Evolutionary conservation across 768 basidiomycete genomes (phyloP).

Genomic region (Gelatoporia subvermispora): DNA sequence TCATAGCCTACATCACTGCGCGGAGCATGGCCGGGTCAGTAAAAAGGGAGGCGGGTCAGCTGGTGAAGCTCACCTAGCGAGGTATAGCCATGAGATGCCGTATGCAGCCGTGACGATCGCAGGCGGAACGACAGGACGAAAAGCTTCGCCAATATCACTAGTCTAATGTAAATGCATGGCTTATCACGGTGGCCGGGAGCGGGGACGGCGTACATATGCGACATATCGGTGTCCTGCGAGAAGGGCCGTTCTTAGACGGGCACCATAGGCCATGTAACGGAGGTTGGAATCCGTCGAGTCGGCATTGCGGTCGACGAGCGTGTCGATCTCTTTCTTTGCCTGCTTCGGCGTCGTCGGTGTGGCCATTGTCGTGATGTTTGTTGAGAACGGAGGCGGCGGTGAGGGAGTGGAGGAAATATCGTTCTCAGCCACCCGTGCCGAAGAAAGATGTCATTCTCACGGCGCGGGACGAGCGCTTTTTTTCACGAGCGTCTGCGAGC

Average conservation of each 20-base stretch:
- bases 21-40: background rate
- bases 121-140: slow-evolving; percentile 73
- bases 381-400: no score
- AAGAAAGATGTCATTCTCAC: background rate
- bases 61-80: slow-evolving; percentile 44
- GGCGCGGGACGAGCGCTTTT: background rate
- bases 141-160: slow-evolving; percentile 80
- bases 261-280: slow-evolving; percentile 73
- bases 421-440: background rate
- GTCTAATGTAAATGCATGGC: slow-evolving; percentile 41
- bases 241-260: slow-evolving; percentile 71
- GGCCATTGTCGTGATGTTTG: slow-evolving; percentile 8
- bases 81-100: slow-evolving; percentile 78
- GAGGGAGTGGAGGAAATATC: background rate
- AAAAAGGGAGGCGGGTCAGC: background rate
- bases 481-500: background rate
- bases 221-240: slow-evolving; percentile 67
- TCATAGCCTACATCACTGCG: slow-evolving; percentile 71
- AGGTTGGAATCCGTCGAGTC: slow-evolving; percentile 65
- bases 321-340: slow-evolving; percentile 46
- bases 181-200: slow-evolving; percentile 1
- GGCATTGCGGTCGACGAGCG: slow-evolving; percentile 58
- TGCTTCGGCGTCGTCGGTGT: slow-evolving; percentile 14
- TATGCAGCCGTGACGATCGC: slow-evolving; percentile 72
- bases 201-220: slow-evolving; percentile 55